phyloP scores from a whole-genome alignment of 148 eudicot species.

The Drosera capensis region DNA sequence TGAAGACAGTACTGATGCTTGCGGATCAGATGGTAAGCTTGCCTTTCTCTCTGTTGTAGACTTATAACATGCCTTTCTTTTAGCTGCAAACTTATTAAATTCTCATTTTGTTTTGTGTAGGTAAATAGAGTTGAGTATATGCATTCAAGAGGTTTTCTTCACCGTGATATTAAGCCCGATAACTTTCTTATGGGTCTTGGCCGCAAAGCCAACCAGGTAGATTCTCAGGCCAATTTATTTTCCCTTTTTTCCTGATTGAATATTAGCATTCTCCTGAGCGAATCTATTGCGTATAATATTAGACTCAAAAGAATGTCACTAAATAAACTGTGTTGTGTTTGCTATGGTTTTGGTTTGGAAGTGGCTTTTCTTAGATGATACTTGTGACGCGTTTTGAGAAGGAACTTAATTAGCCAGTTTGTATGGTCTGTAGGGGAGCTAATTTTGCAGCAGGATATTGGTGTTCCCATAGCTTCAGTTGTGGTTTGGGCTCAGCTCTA shows the following conservation, averaged over 20 bases:
- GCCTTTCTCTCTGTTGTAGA: not conserved
- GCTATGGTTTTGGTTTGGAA: too few species aligned
- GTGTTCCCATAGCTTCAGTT: too few species aligned
- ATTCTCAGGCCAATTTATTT: not conserved
- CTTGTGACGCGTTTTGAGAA: too few species aligned
- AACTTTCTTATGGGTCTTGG: constrained; percentile 87
- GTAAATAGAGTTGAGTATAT: constrained; percentile 71
- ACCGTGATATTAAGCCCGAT: constrained; percentile 90
- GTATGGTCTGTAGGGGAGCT: too few species aligned
- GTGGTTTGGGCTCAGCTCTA: too few species aligned
- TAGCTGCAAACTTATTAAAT: not conserved
- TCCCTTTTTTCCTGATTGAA: not conserved
- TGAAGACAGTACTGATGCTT: constrained; percentile 85
- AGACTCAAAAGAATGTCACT: too few species aligned
- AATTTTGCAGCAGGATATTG: too few species aligned
- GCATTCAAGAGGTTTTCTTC: constrained; percentile 85
- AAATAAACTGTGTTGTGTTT: too few species aligned
- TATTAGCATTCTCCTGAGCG: not conserved
- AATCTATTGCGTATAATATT: not conserved
- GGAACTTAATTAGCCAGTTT: too few species aligned
- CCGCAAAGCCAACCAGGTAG: constrained; percentile 80
- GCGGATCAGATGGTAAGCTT: constrained; percentile 74
- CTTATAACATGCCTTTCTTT: not conserved
- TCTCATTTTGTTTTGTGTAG: constrained; percentile 15
- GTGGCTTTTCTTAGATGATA: too few species aligned